These are phyloP conservation scores for Parsonsia alboflavescens DNA, from an alignment of 257 asterid genomes.

Conservation along the genomic window DNA sequence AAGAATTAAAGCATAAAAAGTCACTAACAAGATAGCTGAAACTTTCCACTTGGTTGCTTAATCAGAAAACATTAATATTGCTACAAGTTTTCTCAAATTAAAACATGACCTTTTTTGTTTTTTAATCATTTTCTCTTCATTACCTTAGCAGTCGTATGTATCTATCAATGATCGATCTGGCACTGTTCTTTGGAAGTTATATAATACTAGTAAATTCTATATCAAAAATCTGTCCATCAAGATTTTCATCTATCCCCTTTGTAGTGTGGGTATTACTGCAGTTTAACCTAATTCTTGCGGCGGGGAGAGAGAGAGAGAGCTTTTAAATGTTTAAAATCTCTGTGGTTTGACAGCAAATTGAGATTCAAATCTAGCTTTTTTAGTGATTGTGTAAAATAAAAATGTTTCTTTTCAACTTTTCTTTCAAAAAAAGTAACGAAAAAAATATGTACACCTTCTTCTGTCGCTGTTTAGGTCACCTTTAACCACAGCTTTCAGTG, in stretches of 20 bases:
- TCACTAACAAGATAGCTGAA: background rate
- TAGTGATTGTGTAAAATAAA: background rate
- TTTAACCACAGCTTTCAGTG: background rate
- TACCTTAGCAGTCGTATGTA: too few species aligned
- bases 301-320: background rate
- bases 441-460: too few species aligned
- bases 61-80: background rate
- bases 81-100: background rate
- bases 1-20: background rate
- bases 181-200: background rate
- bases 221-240: background rate
- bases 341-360: background rate
- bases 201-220: background rate
- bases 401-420: background rate
- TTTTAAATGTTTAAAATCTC: too few species aligned
- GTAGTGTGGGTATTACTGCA: background rate
- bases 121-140: background rate
- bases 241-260: constrained; percentile 3
- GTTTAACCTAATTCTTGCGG: constrained; percentile 7
- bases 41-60: background rate
- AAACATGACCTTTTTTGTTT: background rate
- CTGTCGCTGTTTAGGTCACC: too few species aligned
- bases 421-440: background rate
- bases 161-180: too few species aligned
- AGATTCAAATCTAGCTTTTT: background rate